Conservation (phyloP, 164 flowering plant genomes). For the Magnolia sinica region DNA sequence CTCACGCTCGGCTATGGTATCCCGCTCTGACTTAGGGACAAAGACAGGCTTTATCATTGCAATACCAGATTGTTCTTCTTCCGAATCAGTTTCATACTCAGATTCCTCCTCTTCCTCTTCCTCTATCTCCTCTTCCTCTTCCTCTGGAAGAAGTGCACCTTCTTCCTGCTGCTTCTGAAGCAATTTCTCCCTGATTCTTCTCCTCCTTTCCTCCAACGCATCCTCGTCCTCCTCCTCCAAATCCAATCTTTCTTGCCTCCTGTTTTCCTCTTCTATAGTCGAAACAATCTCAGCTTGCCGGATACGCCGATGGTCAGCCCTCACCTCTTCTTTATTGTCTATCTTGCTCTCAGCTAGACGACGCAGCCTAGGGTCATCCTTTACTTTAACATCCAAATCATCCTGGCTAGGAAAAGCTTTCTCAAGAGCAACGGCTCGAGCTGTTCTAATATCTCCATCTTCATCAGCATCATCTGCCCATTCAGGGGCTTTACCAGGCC, state of each 20-base stretch:
- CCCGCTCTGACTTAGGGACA: conserved; percentile 80
- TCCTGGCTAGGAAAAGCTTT: conserved; percentile 61
- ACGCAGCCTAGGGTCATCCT: conserved; percentile 82
- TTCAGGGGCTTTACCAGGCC: conserved; percentile 98
- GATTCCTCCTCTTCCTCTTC: conserved; percentile 78
- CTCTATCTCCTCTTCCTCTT: conserved; percentile 59
- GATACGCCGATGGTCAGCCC: conserved; percentile 78
- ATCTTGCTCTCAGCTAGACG: conserved; percentile 69
- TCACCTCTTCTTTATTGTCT: conserved; percentile 68
- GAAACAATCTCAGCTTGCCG: conserved; percentile 92
- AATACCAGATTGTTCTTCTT: conserved; percentile 57
- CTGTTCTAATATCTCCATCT: conserved; percentile 59
- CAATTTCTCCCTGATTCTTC: conserved; percentile 58
- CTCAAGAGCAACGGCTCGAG: conserved; percentile 49
- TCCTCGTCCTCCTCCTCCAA: conserved; percentile 80
- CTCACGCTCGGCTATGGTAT: conserved; percentile 87
- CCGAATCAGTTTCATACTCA: conserved; percentile 94
- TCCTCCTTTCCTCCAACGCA: conserved; percentile 71
- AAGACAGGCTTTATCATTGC: conserved; percentile 86
- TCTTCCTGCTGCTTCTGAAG: conserved; percentile 54
- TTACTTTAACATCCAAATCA: conserved; percentile 30
- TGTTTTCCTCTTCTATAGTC: conserved; percentile 68
- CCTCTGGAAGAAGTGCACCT: conserved; percentile 39
- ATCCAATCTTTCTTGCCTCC: conserved; percentile 56
- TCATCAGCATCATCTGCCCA: conserved; percentile 87